Percentiles rank a stretch among this genome's conserved stretches.
phyloP scores from a whole-genome alignment of 352 stramenopile genomes.

The Elongisporangium prolatum region DNA sequence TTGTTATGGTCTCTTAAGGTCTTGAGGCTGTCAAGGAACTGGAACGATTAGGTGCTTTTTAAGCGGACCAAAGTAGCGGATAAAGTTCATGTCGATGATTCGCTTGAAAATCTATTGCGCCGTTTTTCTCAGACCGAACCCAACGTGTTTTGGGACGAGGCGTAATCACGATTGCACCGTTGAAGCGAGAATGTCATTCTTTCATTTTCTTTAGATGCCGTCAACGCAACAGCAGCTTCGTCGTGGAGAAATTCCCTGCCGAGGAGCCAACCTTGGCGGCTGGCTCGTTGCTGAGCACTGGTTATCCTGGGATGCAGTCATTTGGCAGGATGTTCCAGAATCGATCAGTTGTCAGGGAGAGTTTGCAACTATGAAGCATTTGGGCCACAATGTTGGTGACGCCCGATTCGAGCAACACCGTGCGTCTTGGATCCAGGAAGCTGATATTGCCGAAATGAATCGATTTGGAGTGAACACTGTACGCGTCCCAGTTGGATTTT shows the following conservation, averaged over 20 bases:
- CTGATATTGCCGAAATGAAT: conserved; percentile 66
- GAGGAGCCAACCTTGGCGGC: conserved; percentile 79
- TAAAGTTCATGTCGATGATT: no score
- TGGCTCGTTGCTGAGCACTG: conserved; percentile 85
- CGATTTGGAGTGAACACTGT: conserved; percentile 66
- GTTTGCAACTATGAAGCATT: conserved; percentile 41
- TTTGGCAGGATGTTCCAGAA: conserved; percentile 76
- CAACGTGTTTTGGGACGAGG: background rate
- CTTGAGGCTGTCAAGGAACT: background rate
- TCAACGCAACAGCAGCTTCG: conserved; percentile 23
- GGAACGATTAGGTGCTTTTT: background rate
- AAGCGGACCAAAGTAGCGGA: background rate
- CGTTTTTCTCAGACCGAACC: background rate
- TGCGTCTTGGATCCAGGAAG: conserved; percentile 69
- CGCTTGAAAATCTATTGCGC: no score
- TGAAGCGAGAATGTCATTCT: background rate
- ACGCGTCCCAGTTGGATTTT: conserved; percentile 75
- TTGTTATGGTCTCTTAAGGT: no score
- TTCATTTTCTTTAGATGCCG: background rate
- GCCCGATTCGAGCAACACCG: conserved; percentile 72
- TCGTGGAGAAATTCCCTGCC: conserved; percentile 30
- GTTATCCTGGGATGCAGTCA: conserved; percentile 73
- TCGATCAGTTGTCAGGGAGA: conserved; percentile 44
- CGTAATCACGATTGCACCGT: background rate
- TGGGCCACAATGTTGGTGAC: conserved; percentile 44